phyloP scores from a whole-genome alignment of 1,139 yeast genomes.

The Candida sp. region DNA sequence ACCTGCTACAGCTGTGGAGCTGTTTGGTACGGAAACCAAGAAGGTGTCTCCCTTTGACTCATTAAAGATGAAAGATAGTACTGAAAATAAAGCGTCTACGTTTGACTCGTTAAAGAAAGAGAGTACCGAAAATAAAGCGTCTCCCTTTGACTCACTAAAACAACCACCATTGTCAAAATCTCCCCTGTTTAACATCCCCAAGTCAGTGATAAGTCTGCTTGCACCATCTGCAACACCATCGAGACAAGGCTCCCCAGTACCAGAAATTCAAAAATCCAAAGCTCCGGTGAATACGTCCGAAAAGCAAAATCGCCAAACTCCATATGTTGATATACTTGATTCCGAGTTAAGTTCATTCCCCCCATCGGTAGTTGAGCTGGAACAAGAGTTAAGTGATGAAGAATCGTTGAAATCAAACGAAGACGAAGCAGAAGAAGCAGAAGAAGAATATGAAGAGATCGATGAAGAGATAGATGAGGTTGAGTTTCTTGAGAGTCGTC shows the following conservation, averaged over 20 bases:
- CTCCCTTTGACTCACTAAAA: slow-evolving; percentile 5
- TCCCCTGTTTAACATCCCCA: not conserved
- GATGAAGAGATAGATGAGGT: slow-evolving; percentile 6
- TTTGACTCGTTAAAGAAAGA: slow-evolving; percentile 2
- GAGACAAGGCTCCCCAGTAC: not conserved
- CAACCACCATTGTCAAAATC: not conserved
- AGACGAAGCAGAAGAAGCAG: slow-evolving; percentile 5
- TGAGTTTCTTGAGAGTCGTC: not conserved
- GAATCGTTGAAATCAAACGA: not conserved
- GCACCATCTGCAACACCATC: not conserved
- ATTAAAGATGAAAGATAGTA: not conserved
- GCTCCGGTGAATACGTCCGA: not conserved
- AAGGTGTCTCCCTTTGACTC: too few species aligned
- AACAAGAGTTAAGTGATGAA: slow-evolving; percentile 3
- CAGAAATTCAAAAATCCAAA: not conserved
- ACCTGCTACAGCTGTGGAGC: too few species aligned
- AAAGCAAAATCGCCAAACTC: not conserved
- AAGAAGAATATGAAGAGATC: slow-evolving; percentile 4
- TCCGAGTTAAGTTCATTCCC: not conserved
- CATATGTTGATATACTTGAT: not conserved
- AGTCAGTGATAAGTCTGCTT: not conserved
- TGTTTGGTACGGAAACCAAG: too few species aligned
- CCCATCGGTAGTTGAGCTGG: not conserved
- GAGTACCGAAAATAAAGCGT: not conserved
- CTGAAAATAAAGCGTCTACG: slow-evolving; percentile 3